These are phyloP conservation scores for Hyaloscypha finlandica DNA, from an alignment of 495 filamentous ascomycete species.

Conservation along the genomic window DNA sequence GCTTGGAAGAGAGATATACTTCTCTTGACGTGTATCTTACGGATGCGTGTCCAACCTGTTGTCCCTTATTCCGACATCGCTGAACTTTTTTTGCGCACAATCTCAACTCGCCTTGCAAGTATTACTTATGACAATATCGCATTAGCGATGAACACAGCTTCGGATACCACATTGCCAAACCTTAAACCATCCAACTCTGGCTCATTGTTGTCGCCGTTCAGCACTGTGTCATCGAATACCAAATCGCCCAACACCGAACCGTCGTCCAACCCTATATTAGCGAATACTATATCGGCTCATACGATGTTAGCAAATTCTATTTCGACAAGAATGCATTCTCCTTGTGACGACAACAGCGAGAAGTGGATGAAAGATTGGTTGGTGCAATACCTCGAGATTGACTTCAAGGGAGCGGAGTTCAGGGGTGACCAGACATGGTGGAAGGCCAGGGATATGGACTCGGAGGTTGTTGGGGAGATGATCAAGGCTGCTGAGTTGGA, in stretches of 20 bases:
- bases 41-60: slow-evolving; percentile 11
- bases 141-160: no score
- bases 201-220: no score
- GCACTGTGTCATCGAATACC: no score
- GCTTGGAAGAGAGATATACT: slow-evolving; percentile 19
- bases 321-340: no score
- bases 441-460: slow-evolving; percentile 5
- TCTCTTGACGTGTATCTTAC: slow-evolving; percentile 20
- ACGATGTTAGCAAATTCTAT: neutral
- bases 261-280: no score
- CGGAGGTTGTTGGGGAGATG: slow-evolving; percentile 13
- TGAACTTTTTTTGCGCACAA: neutral
- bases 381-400: neutral
- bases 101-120: neutral
- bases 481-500: slow-evolving; percentile 30
- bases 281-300: no score
- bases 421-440: neutral
- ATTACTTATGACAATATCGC: neutral
- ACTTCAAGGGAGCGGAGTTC: slow-evolving; percentile 6
- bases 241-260: no score
- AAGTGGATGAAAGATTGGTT: slow-evolving; percentile 10
- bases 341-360: neutral
- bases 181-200: no score
- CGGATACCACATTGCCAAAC: no score
- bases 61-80: slow-evolving; percentile 16